Evolutionary conservation across 768 basidiomycete genomes (phyloP), one percentile per base, ranked within the genome.

Genomic region (Lactarius akahatsu): DNA sequence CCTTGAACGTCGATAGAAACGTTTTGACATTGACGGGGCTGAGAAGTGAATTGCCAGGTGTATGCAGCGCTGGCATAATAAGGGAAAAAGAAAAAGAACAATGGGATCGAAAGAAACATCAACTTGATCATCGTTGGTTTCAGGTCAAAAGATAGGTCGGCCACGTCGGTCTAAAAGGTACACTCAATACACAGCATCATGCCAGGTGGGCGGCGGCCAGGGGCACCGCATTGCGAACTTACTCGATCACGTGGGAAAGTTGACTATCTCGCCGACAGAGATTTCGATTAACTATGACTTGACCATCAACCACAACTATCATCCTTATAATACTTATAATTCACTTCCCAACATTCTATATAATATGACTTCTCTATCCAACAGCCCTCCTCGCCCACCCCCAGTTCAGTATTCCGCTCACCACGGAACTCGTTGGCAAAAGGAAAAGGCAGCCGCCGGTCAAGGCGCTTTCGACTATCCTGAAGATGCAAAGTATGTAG

Each of bases 401-500:
- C 86, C 88, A n/a, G 82, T 87, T 75, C 81, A 85, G 77, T 92
- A 92, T 75, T 78, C 76, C 36, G 83, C 89, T 3, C 88, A 85
- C 32, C 74, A 87, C 15, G 90, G 90, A 62, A 93, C 91, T 68
- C 90, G 91, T 75, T 94, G 91, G 92, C 87, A 86, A 71, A 92
- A 88, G 76, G 92, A 94, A 80, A 90, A 87, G 76, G 92, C 89
- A 60, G 89, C 91, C 64, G 91, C 92, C 55, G 89, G 85, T 18
- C 78, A 81, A 59, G 81, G 82, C 50, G 88, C 90, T 28, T 93
- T 92, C 73, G 92, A 94, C 71, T 83, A 88, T 45, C 88, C 90
- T 0, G 86, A 90, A 62, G 94, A 96, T 77, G 94, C 94, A 13
- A 90, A 87, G 74, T 82, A 80, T 66, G 89, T 97, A 55, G 95